Percentiles rank a stretch among this genome's conserved stretches.
Evolutionary conservation across 106 monocot species (phyloP).

Genomic region (Phalaenopsis equestris): DNA sequence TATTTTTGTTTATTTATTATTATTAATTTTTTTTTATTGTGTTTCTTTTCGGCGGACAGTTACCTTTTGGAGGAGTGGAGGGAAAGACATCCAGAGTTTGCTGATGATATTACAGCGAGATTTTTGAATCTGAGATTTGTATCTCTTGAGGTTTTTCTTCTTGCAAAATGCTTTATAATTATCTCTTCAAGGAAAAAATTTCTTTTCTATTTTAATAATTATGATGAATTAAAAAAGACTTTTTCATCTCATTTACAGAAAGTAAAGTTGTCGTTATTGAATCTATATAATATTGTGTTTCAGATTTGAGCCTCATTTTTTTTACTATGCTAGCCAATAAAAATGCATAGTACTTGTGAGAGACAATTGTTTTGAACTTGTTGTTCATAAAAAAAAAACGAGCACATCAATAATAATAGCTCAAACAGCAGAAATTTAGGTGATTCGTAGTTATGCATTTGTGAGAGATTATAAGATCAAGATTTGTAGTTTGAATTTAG

Average conservation of each 20-base stretch:
- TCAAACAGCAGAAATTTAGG: background rate
- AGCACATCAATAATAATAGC: no score
- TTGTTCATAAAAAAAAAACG: no score
- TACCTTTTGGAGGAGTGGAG: slow-evolving; percentile 71
- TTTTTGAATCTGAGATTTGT: slow-evolving; percentile 56
- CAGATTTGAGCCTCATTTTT: background rate
- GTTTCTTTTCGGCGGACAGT: slow-evolving; percentile 14
- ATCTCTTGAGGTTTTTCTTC: slow-evolving; percentile 44
- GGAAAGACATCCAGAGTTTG: slow-evolving; percentile 34
- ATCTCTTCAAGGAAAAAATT: background rate
- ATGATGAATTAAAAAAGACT: background rate
- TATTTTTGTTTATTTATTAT: background rate
- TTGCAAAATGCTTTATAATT: background rate
- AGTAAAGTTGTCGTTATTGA: background rate
- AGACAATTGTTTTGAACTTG: no score
- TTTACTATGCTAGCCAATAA: background rate
- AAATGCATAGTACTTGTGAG: background rate
- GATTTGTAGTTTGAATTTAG: background rate
- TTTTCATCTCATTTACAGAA: background rate
- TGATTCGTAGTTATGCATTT: background rate
- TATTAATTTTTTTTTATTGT: slow-evolving; percentile 4
- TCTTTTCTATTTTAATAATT: background rate
- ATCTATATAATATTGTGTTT: background rate
- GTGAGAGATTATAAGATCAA: background rate
- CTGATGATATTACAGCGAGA: slow-evolving; percentile 25